Base-by-base conservation (phyloP, 768 basidiomycete species). In the Gymnopilus dilepis region DNA sequence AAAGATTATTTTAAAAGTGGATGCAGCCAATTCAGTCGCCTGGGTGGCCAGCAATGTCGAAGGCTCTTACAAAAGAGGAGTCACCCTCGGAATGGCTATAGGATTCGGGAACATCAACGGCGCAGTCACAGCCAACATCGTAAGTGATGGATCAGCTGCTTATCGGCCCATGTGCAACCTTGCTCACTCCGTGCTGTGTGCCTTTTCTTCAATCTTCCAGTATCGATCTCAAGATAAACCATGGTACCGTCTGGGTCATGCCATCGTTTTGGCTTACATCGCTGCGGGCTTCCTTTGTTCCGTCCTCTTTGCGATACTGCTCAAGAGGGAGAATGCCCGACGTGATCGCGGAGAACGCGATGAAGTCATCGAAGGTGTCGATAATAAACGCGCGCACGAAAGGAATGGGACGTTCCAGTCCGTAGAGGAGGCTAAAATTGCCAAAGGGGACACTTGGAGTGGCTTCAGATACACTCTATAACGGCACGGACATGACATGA, bases 21-120 rank as follows among this genome's bases (percentile, higher is more conserved):
- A 15, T 47, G 58, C 48, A 70, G 66, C 63, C 52, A 62, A 67
- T 55, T 71, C 64, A 58, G 65, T 71, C 4, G 86, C 89, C 30
- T 92, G 89, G 89, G 83, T 89, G 17, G 86, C 86, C 17, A 82
- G 86, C 56, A 91, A 90, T 60, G 80, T 86, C 40, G 91, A 92
- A 69, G 89, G 91, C 0, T 80, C 87, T 3, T 91, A 90, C 70
- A 91, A 91, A 72, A 85, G 90, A 8, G 84, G 85, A 51, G 85
- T 88, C 11, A 86, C 86, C 2, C 78, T 92, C 3, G 89, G 84
- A 1, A 85, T 90, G 82, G 86, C 87, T 3, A 89, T 90, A 61
- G 88, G 89, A 43, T 77, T 77, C 72, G 88, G 87, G 8, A 90
- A 89, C 68, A 75, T 90, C 33, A 88, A 90, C 64, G 90, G 88